Evolutionary conservation across 495 filamentous ascomycete genomes (phyloP).

Genomic region (Apiosordaria backusii): DNA sequence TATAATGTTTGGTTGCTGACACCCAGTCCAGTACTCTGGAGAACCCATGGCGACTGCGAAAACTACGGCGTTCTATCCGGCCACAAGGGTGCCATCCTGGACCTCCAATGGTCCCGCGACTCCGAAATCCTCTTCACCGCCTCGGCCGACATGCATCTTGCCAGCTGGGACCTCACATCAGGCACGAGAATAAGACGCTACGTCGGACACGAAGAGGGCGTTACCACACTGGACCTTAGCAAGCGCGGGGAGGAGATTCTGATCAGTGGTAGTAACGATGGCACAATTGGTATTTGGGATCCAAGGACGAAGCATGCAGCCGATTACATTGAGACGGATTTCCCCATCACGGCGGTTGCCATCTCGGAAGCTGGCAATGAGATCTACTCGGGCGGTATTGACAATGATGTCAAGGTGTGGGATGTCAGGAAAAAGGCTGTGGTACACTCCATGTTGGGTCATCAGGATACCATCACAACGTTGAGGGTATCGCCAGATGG

Average conservation of each 20-base stretch:
- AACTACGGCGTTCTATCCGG: constrained; percentile 87
- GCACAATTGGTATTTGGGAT: constrained; percentile 94
- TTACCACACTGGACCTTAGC: constrained; percentile 85
- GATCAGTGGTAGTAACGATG: constrained; percentile 87
- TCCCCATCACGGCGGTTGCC: constrained; percentile 88
- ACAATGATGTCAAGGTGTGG: constrained; percentile 97
- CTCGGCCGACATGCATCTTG: constrained; percentile 86
- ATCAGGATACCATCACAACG: constrained; percentile 89
- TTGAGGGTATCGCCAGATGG: constrained; percentile 87
- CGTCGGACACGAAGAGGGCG: constrained; percentile 86
- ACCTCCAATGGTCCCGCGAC: constrained; percentile 95
- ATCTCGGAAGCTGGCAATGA: constrained; percentile 92
- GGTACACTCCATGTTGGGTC: constrained; percentile 81
- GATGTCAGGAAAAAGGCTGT: constrained; percentile 88
- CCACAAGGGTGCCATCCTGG: constrained; percentile 84
- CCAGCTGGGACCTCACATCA: constrained; percentile 91
- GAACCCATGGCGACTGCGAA: constrained; percentile 84
- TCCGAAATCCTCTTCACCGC: constrained; percentile 87
- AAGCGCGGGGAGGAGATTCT: constrained; percentile 85
- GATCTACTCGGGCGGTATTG: constrained; percentile 90
- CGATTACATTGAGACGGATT: constrained; percentile 85
- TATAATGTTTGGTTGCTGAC: not conserved
- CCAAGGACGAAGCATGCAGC: constrained; percentile 85
- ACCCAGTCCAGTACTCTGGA: constrained; percentile 71
- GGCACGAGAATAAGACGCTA: constrained; percentile 85